Evolutionary conservation across 1,284 basidiomycete genomes (phyloP).

Genomic region (Phellopilus nigrolimitatus): DNA sequence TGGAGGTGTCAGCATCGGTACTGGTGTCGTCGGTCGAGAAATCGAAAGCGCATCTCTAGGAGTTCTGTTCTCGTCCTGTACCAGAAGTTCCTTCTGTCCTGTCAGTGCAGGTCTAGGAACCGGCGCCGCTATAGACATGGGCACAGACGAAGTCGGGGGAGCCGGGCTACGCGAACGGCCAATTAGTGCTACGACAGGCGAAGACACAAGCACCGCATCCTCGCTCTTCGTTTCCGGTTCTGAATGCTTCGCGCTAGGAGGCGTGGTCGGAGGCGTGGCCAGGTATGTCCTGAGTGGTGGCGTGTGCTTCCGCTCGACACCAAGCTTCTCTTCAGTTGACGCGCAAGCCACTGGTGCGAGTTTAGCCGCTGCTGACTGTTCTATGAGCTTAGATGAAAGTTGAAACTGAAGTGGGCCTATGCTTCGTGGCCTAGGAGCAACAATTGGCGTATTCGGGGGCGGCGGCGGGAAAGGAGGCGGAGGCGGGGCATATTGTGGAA

Average conservation of each 20-base stretch:
- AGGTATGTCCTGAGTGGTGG: slow-evolving; percentile 6
- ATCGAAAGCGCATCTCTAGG: background rate
- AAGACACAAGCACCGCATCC: background rate
- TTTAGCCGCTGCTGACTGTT: background rate
- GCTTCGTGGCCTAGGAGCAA: background rate
- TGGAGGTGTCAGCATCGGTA: background rate
- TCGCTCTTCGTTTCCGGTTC: background rate
- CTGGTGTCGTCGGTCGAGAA: background rate
- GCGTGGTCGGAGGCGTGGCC: slow-evolving; percentile 16
- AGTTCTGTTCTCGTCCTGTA: background rate
- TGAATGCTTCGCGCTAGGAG: slow-evolving; percentile 1
- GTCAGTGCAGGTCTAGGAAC: background rate
- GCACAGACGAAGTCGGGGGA: background rate
- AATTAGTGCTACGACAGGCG: background rate
- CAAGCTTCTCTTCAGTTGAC: background rate
- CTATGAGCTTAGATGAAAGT: background rate
- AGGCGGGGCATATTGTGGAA: slow-evolving; percentile 14
- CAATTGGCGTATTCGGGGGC: slow-evolving; percentile 13
- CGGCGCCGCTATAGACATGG: too few relatives aligned
- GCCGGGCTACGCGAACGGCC: background rate
- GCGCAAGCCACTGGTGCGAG: background rate
- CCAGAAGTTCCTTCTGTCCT: background rate
- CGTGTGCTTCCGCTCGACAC: background rate
- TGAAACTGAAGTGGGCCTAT: background rate
- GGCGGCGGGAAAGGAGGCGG: slow-evolving; percentile 14